Evolutionary conservation across 371 early-diverging fungal genomes (phyloP), one percentile per base, ranked within the genome.

Genomic region (Mucor irregularis): DNA sequence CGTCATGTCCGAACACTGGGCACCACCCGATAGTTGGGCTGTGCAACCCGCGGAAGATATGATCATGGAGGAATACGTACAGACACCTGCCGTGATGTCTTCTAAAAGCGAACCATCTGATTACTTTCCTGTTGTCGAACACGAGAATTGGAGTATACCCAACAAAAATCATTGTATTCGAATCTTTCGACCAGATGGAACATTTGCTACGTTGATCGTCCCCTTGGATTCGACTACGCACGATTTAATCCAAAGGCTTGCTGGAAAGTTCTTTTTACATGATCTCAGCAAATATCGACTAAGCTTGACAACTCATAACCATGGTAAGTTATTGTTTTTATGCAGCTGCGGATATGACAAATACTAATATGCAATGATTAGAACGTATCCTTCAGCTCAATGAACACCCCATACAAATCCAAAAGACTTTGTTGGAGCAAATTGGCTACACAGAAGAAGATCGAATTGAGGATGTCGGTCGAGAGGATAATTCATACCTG

Each of bases 401-500:
- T 43, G 93, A 93, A 66, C 81, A 80, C 2, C 93, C 93, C 0
- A 75, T 88, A 8, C 74, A 76, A 30, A 87, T 91, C 11, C 81
- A 90, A 46, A 88, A 89, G 58, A 74, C 59, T 26, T 67, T 84
- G 19, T 60, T 93, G 33, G 81, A 86, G 56, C 87, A 89, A 57
- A 87, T 89, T 59, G 93, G 93, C 5, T 92, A 92, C 47, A 83
- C 84, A 5, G 83, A 83, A n/a, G 71, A 83, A 34, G 93, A 94
- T 65, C 84, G 81, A 48, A 73, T 94, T 21, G 86, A 90, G 49
- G 81, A 87, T 26, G 71, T 90, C 6, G 90, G 89, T 3, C 75
- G 92, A 53, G 94, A 94, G 55, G 94, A 94, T 60, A 90, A 92
- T 64, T 87, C 90, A 21, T 92, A 92, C 47, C 61, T 93, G 17